A percentile compares a stretch with the other conserved stretches of the same genome.
Conservation (phyloP, 1,284 basidiomycete species). For the Exobasidium rhododendri region DNA sequence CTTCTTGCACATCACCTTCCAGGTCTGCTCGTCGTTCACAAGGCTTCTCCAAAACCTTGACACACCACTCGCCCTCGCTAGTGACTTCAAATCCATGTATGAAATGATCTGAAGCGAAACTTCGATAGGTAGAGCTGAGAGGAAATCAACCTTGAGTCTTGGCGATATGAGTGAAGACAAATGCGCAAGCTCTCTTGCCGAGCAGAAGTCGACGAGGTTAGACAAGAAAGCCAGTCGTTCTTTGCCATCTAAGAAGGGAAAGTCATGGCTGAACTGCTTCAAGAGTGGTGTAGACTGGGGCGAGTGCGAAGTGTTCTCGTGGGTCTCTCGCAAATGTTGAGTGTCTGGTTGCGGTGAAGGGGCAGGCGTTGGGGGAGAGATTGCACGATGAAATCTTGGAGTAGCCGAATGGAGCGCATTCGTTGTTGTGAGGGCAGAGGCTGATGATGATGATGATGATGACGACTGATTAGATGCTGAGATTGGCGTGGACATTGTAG, state of each 20-base stretch:
- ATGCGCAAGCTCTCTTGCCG: constrained; percentile 72
- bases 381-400: constrained; percentile 24
- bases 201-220: constrained; percentile 50
- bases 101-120: constrained; percentile 75
- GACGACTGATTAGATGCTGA: background rate
- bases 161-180: constrained; percentile 72
- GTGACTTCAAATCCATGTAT: constrained; percentile 75
- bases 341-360: constrained; percentile 44
- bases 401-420: no score
- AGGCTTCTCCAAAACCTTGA: constrained; percentile 74
- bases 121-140: constrained; percentile 77
- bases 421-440: background rate
- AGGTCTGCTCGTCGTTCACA: constrained; percentile 76
- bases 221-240: constrained; percentile 29
- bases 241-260: constrained; percentile 24
- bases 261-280: constrained; percentile 29
- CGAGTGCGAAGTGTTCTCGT: background rate
- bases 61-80: constrained; percentile 71
- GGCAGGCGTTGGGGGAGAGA: constrained; percentile 45
- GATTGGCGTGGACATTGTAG: background rate
- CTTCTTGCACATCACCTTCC: constrained; percentile 72
- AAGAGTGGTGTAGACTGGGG: constrained; percentile 23
- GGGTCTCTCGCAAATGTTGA: background rate
- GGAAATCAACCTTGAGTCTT: constrained; percentile 80
- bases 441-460: background rate